phyloP scores from a whole-genome alignment of 2,329 filamentous ascomycete species.

The Cercospora brassicicola region DNA sequence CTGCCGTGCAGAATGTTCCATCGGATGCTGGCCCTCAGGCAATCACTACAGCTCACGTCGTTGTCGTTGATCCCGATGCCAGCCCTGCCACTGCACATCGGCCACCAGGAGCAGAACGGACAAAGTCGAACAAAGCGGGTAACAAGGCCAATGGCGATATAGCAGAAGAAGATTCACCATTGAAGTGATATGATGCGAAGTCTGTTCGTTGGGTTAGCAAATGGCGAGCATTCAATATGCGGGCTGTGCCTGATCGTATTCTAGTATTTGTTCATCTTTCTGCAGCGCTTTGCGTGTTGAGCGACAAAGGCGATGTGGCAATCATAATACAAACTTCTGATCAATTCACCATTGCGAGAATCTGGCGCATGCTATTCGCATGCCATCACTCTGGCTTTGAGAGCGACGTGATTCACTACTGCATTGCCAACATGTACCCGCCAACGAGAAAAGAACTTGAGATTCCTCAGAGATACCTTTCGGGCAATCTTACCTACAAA shows the following conservation, averaged over 20 bases:
- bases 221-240: neutral
- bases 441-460: neutral
- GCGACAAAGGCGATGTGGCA: neutral
- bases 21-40: neutral
- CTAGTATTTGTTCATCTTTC: neutral
- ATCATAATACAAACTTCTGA: neutral
- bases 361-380: neutral
- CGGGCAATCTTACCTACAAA: no score
- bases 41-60: neutral
- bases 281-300: neutral
- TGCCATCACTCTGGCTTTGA: neutral
- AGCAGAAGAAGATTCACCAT: neutral
- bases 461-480: no score
- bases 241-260: no score
- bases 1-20: neutral
- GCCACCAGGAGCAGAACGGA: conserved; percentile 5
- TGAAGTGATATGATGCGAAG: neutral
- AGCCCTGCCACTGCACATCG: conserved; percentile 9
- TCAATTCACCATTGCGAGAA: neutral
- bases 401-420: neutral
- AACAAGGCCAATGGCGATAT: conserved; percentile 4
- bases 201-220: neutral
- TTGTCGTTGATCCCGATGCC: conserved; percentile 9
- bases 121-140: conserved; percentile 3
- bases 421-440: neutral